Base-by-base conservation (phyloP, 129 eudicot genomes). In the Oenanthe sinensis region DNA sequence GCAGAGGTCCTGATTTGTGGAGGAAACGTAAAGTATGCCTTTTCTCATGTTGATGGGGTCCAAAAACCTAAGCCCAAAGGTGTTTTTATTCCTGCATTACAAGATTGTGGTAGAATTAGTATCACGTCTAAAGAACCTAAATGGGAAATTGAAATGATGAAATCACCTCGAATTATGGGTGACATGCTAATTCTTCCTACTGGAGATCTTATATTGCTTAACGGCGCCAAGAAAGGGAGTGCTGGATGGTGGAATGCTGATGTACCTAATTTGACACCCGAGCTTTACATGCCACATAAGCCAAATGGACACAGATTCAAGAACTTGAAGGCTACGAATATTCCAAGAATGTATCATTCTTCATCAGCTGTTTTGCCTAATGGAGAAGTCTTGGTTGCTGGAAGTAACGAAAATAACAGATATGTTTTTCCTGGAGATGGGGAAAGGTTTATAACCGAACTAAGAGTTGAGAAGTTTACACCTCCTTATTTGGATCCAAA, bases 321-420 rank as follows among this genome's bases (percentile, higher is more conserved):
- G 52, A 85, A 81, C 47, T 37, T 91, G 8, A 30, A 30, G 7
- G 82, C 96, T 1, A 79, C 93, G 4, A 28, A 30, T 1, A 87
- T 91, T 10, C 89, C 98, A 0, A 74, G 98, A 22, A 90, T 94
- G 97, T 94, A 94, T 84, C 98, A 94, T 77, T 91, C 98, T 0
- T 19, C 74, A 20, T 63, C 93, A 1, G 93, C 93, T 0, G 83
- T 94, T 37, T 76, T 94, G 28, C 87, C 96, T 0, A 90, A 85
- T 72, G 91, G 90, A 1, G 77, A 77, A n/a, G 80, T 94, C 52
- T 70, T 94, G 74, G 89, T 94, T 7, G 93, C 93, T 2, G 98
- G 98, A 2, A 91, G 97, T 70, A 94, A 94, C 79, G 82, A 95
- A 3, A 84, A 94, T 71, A 76, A 83, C 8, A 48, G 46, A 39